These are phyloP conservation scores for Zarea fungicola DNA, from an alignment of 2,329 filamentous ascomycete genomes.

Conservation along the genomic window DNA sequence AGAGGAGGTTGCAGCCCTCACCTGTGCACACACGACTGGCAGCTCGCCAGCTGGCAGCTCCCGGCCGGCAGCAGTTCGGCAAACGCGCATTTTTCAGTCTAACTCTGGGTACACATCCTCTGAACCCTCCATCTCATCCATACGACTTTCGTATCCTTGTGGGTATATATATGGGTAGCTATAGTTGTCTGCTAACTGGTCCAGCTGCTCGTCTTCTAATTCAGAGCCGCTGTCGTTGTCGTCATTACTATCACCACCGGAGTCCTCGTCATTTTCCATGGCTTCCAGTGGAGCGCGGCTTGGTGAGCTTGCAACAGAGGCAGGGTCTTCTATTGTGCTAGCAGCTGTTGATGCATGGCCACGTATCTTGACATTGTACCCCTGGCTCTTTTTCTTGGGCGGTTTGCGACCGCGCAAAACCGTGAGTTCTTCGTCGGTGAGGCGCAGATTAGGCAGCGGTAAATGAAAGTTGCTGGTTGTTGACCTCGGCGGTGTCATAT, in stretches of 20 bases:
- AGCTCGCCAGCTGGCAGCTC: not conserved
- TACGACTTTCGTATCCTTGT: too few species aligned
- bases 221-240: constrained; percentile 11
- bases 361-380: constrained; percentile 29
- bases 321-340: constrained; percentile 12
- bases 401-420: constrained; percentile 30
- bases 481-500: constrained; percentile 28
- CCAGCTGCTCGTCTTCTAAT: constrained; percentile 3
- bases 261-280: constrained; percentile 9
- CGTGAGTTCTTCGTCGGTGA: constrained; percentile 32
- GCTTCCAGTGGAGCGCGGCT: not conserved
- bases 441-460: constrained; percentile 29
- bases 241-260: constrained; percentile 9
- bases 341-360: constrained; percentile 18
- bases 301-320: constrained; percentile 5
- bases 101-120: constrained; percentile 5
- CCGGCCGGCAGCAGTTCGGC: not conserved
- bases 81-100: constrained; percentile 5
- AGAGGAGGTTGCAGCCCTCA: not conserved
- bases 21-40: too few species aligned
- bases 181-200: not conserved
- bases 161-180: not conserved
- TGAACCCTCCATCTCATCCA: not conserved
- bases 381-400: constrained; percentile 31
- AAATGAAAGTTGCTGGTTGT: constrained; percentile 27